These are phyloP conservation scores for Xerocomus subilludens DNA, from an alignment of 1,284 basidiomycete species.

Conservation along the genomic window DNA sequence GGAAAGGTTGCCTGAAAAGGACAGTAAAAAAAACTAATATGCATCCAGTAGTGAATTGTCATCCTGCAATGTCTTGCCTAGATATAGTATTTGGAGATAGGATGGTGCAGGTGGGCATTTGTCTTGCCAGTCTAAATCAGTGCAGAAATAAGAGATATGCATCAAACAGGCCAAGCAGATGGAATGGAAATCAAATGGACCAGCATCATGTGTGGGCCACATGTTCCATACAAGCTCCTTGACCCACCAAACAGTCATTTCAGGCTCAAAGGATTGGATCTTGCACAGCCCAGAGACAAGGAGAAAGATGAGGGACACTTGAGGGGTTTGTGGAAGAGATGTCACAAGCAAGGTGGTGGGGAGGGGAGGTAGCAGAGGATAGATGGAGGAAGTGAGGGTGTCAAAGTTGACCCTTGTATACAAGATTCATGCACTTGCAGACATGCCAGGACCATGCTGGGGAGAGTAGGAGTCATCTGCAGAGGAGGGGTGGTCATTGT, in stretches of 20 bases:
- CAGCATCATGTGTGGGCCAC: slow-evolving; percentile 75
- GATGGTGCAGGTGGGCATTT: slow-evolving; percentile 83
- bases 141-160: neutral
- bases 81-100: slow-evolving; percentile 80
- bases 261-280: slow-evolving; percentile 82
- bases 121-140: slow-evolving; percentile 77
- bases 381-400: slow-evolving; percentile 33
- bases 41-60: slow-evolving; percentile 79
- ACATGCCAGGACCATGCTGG: slow-evolving; percentile 40
- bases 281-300: slow-evolving; percentile 78
- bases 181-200: slow-evolving; percentile 39
- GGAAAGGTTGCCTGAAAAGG: too few species aligned
- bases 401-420: slow-evolving; percentile 51
- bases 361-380: slow-evolving; percentile 43
- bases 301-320: slow-evolving; percentile 79
- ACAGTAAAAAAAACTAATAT: slow-evolving; percentile 53
- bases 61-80: slow-evolving; percentile 87
- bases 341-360: slow-evolving; percentile 8
- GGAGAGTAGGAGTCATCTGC: slow-evolving; percentile 18
- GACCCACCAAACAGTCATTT: slow-evolving; percentile 79
- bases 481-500: slow-evolving; percentile 38
- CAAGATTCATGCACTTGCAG: slow-evolving; percentile 51
- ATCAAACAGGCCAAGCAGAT: slow-evolving; percentile 29
- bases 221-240: slow-evolving; percentile 88
- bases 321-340: slow-evolving; percentile 67